Percentiles rank a stretch among this genome's conserved stretches.
Evolutionary conservation across 805 yeast genomes (phyloP).

Genomic region (Candida multigemmis): DNA sequence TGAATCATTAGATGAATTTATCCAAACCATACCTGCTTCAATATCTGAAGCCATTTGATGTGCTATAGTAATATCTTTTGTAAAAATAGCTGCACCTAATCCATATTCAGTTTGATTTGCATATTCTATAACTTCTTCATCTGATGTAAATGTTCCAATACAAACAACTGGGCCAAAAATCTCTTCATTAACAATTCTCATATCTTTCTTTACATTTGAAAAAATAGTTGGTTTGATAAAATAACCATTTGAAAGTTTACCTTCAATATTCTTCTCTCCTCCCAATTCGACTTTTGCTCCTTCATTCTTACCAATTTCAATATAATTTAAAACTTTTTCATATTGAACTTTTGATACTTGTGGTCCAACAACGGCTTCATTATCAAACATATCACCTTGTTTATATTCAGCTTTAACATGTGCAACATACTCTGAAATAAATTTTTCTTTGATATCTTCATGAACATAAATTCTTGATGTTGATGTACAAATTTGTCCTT

Average conservation of each 20-base stretch:
- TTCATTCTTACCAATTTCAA: conserved; percentile 35
- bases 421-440: conserved; percentile 33
- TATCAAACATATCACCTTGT: conserved; percentile 48
- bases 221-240: conserved; percentile 72
- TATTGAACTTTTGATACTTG: conserved; percentile 48
- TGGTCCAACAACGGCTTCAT: conserved; percentile 48
- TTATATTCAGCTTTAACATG: conserved; percentile 41
- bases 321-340: conserved; percentile 39
- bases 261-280: conserved; percentile 33
- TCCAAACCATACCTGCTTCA: conserved; percentile 38
- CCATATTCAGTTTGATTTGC: conserved; percentile 77
- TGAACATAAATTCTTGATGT: conserved; percentile 56
- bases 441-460: conserved; percentile 46
- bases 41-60: conserved; percentile 50
- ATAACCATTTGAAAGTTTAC: conserved; percentile 42
- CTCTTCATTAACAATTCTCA: conserved; percentile 68
- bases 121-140: conserved; percentile 55
- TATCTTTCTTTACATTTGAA: conserved; percentile 55
- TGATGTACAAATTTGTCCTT: conserved; percentile 65
- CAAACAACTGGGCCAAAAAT: conserved; percentile 84
- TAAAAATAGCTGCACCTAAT: conserved; percentile 74
- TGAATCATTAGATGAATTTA: conserved; percentile 36
- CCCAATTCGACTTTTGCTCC: conserved; percentile 34
- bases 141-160: conserved; percentile 53
- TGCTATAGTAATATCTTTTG: conserved; percentile 57